These are phyloP conservation scores for Pythium aristosporum DNA, from an alignment of 352 stramenopile species.

Conservation along the genomic window DNA sequence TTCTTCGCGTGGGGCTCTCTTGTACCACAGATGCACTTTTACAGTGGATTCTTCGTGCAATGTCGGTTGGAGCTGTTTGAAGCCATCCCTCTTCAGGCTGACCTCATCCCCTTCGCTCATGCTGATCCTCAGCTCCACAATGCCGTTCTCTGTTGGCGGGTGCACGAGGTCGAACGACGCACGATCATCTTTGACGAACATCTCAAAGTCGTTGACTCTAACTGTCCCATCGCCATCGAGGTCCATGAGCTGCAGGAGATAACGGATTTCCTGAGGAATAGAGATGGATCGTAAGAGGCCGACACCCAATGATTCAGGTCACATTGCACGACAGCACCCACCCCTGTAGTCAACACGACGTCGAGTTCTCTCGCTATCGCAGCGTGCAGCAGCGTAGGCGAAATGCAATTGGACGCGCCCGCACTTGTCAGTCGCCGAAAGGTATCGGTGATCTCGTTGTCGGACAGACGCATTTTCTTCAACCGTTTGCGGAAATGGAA, in stretches of 20 bases:
- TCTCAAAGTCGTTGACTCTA: slow-evolving; percentile 71
- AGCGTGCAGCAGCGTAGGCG: slow-evolving; percentile 57
- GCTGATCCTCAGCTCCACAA: slow-evolving; percentile 68
- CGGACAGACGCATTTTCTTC: slow-evolving; percentile 57
- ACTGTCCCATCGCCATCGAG: slow-evolving; percentile 61
- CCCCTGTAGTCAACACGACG: slow-evolving; percentile 74
- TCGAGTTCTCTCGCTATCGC: slow-evolving; percentile 70
- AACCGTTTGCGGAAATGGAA: slow-evolving; percentile 73
- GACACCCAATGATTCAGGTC: neutral
- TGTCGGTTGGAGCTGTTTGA: slow-evolving; percentile 51
- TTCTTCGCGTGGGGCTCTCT: slow-evolving; percentile 50
- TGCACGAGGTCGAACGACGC: slow-evolving; percentile 51
- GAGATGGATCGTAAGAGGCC: neutral
- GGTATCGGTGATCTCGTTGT: slow-evolving; percentile 78
- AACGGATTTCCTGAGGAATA: slow-evolving; percentile 49
- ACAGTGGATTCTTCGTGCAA: slow-evolving; percentile 48
- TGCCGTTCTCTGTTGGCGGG: slow-evolving; percentile 40
- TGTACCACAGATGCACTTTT: slow-evolving; percentile 66
- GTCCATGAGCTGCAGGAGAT: slow-evolving; percentile 69
- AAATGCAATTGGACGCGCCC: slow-evolving; percentile 37
- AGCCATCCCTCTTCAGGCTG: slow-evolving; percentile 54
- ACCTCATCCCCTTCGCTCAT: slow-evolving; percentile 60
- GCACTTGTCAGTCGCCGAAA: slow-evolving; percentile 55
- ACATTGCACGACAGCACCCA: slow-evolving; percentile 25
- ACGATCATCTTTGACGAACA: slow-evolving; percentile 68